Evolutionary conservation across 768 basidiomycete genomes (phyloP), one percentile per base, ranked within the genome.

Genomic region (Russula dissimulans): DNA sequence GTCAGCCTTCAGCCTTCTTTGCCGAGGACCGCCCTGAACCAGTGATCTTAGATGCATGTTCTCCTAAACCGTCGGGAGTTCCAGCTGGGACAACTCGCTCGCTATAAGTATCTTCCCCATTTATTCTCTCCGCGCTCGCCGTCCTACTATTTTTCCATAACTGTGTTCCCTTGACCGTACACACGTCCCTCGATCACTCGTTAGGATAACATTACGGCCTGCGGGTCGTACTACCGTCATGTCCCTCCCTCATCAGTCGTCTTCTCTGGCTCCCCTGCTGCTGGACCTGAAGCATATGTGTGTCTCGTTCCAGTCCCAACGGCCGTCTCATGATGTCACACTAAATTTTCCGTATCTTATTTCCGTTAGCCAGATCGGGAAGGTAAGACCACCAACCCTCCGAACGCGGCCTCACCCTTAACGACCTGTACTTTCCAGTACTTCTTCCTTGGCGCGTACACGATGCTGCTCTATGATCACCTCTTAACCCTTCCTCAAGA

Each of bases 401-500:
- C 41, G 32, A 15, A 36, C 18, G 2, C 7, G 14, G 3, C 10
- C 14, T 17, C 14, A 15, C 11, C 29, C 3, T 31, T 54, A n/a
- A 57, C 42, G 10, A 47, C 34, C 17, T 17, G 43, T 31, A 31
- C 6, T 46, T 22, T 36, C 8, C 45, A 65, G 64, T 65, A 65
- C 34, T 56, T 63, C 50, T 65, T 65, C 50, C 57, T 65, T 15
- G 48, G 51, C 15, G 51, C 49, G 17, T 55, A 63, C 42, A 63
- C 57, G 2, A 56, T 63, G 45, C 29, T 65, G 39, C 38, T 65
- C 32, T 65, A 65, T 31, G 64, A 65, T 32, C 64, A 65, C 38
- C 5, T 59, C 12, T n/a, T 59, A 18, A 65, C 61, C 4, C 45
- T 65, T 38, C 54, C 61, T 5, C 57, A 50, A 14, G 61, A 65